These are phyloP conservation scores for Gymnopilus junonius DNA, from an alignment of 768 basidiomycete genomes.

Conservation along the genomic window DNA sequence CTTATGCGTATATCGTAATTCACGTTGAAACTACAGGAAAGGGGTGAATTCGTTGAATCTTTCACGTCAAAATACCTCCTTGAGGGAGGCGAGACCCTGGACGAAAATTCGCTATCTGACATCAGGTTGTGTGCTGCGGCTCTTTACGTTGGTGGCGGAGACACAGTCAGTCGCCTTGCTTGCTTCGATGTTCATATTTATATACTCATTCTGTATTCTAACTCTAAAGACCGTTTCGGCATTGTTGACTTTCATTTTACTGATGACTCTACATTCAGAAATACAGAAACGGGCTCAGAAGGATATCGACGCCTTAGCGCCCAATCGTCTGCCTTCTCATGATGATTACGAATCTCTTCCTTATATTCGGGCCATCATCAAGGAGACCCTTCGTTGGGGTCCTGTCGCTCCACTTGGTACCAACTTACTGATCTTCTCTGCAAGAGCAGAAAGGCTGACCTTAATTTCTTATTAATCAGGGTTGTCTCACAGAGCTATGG, in stretches of 20 bases:
- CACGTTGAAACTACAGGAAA: not conserved
- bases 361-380: constrained; percentile 41
- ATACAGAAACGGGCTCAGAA: constrained; percentile 41
- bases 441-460: no score
- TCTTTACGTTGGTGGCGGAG: constrained; percentile 41
- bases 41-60: constrained; percentile 19
- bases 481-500: constrained; percentile 29
- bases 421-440: constrained; percentile 16
- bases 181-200: not conserved
- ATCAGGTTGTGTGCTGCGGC: constrained; percentile 34
- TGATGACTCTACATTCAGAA: constrained; percentile 43
- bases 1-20: not conserved
- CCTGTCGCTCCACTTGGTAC: constrained; percentile 33
- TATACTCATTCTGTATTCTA: not conserved
- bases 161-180: constrained; percentile 39
- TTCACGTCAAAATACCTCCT: constrained; percentile 37
- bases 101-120: constrained; percentile 28
- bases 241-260: constrained; percentile 39
- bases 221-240: constrained; percentile 36
- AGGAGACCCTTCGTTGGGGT: constrained; percentile 43
- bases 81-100: constrained; percentile 26
- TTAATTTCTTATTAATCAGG: constrained; percentile 18
- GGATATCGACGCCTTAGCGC: constrained; percentile 42
- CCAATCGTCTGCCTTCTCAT: constrained; percentile 36
- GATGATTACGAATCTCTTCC: constrained; percentile 37